Evolutionary conservation across 2,329 filamentous ascomycete species (phyloP).

Genomic region (Sarocladium strictum): DNA sequence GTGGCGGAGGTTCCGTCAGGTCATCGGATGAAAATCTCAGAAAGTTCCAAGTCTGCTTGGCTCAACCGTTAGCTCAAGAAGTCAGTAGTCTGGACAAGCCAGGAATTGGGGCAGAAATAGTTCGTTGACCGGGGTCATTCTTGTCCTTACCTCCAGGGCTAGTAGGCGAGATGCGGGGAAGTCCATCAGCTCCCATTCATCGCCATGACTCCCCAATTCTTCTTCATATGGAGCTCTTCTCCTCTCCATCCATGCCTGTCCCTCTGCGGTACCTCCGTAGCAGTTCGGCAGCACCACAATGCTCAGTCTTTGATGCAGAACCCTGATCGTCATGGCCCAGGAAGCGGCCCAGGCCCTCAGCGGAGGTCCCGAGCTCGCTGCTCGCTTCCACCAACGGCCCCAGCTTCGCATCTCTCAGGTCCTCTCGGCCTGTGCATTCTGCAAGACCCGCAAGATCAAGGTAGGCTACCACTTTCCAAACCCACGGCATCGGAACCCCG

Average conservation of each 20-base stretch:
- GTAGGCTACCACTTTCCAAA: background rate
- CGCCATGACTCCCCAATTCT: background rate
- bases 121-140: background rate
- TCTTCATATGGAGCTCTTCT: background rate
- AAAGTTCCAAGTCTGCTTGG: background rate
- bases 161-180: background rate
- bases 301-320: background rate
- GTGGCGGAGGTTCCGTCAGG: background rate
- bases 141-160: no score
- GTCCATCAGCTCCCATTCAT: background rate
- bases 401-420: slow-evolving; percentile 16
- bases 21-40: background rate
- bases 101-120: background rate
- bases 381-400: background rate
- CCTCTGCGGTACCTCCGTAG: slow-evolving; percentile 1
- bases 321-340: slow-evolving; percentile 7
- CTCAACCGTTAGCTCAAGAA: background rate
- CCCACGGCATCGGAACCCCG: background rate
- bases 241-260: background rate
- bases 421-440: slow-evolving; percentile 19
- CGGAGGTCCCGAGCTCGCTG: background rate
- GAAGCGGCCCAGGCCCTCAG: background rate
- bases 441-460: slow-evolving; percentile 19
- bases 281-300: background rate
- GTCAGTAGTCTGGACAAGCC: background rate